phyloP scores from a whole-genome alignment of 2,329 filamentous ascomycete genomes.

The Aureobasidium sp. region DNA sequence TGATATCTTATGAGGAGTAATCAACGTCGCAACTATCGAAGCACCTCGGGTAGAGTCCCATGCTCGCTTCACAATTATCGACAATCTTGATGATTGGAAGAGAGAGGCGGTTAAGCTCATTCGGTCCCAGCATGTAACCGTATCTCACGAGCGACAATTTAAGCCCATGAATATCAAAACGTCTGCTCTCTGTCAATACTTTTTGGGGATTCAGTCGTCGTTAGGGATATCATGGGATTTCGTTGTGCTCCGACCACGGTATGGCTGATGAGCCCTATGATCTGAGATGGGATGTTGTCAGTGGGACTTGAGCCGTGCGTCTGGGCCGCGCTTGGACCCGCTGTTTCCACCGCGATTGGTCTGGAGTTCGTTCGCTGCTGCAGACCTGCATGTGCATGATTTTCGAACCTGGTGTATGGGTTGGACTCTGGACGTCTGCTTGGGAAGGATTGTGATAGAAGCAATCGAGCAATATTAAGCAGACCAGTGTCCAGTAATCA shows the following conservation, averaged over 20 bases:
- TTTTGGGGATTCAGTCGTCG: not conserved
- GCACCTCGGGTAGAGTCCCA: not conserved
- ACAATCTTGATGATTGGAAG: not conserved
- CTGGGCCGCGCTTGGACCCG: not conserved
- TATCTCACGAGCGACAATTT: not conserved
- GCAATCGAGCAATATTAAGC: not conserved
- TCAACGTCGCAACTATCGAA: conserved; percentile 24
- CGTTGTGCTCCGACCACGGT: not conserved
- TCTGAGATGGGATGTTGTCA: not conserved
- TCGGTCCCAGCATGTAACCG: not conserved
- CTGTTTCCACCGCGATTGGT: not conserved
- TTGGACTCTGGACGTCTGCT: not conserved
- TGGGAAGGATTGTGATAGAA: not conserved
- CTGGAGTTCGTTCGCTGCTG: not conserved
- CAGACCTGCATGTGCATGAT: not conserved
- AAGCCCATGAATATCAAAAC: too few relatives aligned
- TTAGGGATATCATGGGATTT: not conserved
- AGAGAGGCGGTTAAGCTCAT: not conserved
- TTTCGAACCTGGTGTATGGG: not conserved
- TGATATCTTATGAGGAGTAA: conserved; percentile 41
- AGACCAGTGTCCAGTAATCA: not conserved
- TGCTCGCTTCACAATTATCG: too few relatives aligned
- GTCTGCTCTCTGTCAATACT: not conserved
- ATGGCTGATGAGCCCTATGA: not conserved
- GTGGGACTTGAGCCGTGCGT: not conserved